Conservation (phyloP, 106 monocot genomes). For the Cymbidium sinense region DNA sequence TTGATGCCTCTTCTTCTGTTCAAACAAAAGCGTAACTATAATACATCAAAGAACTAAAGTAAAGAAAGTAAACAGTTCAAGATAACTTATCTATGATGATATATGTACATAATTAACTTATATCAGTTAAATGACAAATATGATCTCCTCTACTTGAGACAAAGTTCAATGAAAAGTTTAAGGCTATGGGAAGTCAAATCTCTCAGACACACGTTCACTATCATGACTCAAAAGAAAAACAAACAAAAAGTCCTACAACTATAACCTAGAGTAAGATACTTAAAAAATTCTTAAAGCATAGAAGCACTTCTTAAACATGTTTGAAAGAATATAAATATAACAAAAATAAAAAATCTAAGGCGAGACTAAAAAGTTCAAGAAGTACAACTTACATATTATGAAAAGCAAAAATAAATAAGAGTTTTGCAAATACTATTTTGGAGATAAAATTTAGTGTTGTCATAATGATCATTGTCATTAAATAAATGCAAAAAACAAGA, state of each 20-base stretch:
- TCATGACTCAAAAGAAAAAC: not conserved
- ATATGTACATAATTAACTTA: not conserved
- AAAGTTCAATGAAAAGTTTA: not conserved
- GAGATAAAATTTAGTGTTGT: too few relatives aligned
- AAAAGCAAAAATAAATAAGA: not conserved
- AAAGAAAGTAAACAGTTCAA: not conserved
- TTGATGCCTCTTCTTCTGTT: slow-evolving; percentile 71
- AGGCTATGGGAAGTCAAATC: not conserved
- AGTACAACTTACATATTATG: not conserved
- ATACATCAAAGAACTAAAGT: not conserved
- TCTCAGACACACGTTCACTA: not conserved
- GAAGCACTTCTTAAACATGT: not conserved
- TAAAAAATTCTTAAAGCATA: not conserved
- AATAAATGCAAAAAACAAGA: not conserved
- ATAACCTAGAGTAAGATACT: not conserved
- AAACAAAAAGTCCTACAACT: not conserved
- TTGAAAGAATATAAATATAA: not conserved
- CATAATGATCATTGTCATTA: not conserved
- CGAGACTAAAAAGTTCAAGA: not conserved
- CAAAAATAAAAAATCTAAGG: not conserved
- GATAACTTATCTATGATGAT: not conserved
- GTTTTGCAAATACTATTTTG: not conserved
- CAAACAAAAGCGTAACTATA: not conserved
- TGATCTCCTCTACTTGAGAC: not conserved
- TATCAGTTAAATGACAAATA: not conserved